Conservation (phyloP, 768 basidiomycete species). For the Leccinum subtestaceum region DNA sequence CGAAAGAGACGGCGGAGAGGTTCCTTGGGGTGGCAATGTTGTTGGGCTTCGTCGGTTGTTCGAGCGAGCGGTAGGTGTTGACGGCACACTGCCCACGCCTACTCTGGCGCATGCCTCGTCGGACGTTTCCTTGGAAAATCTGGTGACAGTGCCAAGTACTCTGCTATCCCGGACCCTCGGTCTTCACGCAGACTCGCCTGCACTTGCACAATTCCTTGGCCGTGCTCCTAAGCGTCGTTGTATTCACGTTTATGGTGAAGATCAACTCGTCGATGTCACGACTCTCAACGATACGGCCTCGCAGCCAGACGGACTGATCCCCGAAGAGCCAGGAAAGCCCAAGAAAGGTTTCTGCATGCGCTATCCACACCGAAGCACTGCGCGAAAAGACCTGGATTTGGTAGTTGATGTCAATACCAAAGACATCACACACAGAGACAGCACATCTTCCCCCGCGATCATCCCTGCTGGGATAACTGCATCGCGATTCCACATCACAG, state of each 20-base stretch:
- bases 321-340: background rate
- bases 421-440: background rate
- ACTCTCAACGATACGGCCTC: slow-evolving; percentile 8
- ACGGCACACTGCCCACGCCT: slow-evolving; percentile 17
- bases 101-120: background rate
- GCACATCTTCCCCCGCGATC: background rate
- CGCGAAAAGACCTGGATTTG: slow-evolving; percentile 38
- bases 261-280: slow-evolving; percentile 35
- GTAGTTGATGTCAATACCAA: slow-evolving; percentile 9
- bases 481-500: slow-evolving; percentile 46
- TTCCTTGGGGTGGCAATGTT: slow-evolving; percentile 34
- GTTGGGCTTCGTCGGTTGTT: slow-evolving; percentile 47
- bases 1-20: slow-evolving; percentile 39
- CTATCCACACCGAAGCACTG: slow-evolving; percentile 40
- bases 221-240: slow-evolving; percentile 40
- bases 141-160: slow-evolving; percentile 28
- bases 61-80: slow-evolving; percentile 47
- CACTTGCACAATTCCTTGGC: slow-evolving; percentile 50
- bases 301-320: background rate
- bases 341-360: slow-evolving; percentile 35
- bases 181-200: slow-evolving; percentile 49
- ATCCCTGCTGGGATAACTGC: slow-evolving; percentile 19
- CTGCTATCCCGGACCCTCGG: slow-evolving; percentile 49
- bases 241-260: slow-evolving; percentile 37
- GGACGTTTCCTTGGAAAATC: slow-evolving; percentile 6